These are phyloP conservation scores for Tetracladium maxilliforme DNA, from an alignment of 2,329 filamentous ascomycete species.

Conservation along the genomic window DNA sequence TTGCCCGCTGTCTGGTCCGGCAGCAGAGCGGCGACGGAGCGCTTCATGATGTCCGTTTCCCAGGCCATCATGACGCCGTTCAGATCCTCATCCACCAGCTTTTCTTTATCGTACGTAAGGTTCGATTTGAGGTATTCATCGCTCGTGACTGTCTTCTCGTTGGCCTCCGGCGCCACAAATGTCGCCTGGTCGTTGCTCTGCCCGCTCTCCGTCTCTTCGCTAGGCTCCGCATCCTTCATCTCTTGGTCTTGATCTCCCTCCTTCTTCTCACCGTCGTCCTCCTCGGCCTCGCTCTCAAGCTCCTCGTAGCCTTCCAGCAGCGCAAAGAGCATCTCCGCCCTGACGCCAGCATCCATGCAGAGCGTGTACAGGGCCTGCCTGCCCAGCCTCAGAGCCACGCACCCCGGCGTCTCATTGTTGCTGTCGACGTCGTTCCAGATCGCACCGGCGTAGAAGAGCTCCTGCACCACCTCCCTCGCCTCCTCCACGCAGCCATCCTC, in stretches of 20 bases:
- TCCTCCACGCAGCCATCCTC: constrained; percentile 29
- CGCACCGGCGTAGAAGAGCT: constrained; percentile 74
- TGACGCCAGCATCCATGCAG: constrained; percentile 78
- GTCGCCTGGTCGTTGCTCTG: constrained; percentile 8
- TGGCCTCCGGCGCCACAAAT: constrained; percentile 13
- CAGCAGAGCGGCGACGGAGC: constrained; percentile 55
- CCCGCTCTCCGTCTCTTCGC: constrained; percentile 13
- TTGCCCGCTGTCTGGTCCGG: constrained; percentile 36
- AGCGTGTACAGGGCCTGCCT: constrained; percentile 60
- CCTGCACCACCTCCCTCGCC: constrained; percentile 52
- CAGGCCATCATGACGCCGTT: constrained; percentile 93
- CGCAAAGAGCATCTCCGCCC: constrained; percentile 76
- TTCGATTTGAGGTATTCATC: constrained; percentile 54
- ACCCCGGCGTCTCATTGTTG: constrained; percentile 82
- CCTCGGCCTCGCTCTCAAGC: constrained; percentile 36
- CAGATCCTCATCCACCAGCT: constrained; percentile 56
- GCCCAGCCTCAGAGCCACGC: constrained; percentile 60
- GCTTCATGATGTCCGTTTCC: constrained; percentile 77
- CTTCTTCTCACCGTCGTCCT: constrained; percentile 26
- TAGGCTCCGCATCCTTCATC: constrained; percentile 13
- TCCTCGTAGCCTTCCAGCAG: constrained; percentile 70
- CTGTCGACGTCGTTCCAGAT: constrained; percentile 95
- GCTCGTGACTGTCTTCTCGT: constrained; percentile 36
- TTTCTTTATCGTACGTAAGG: constrained; percentile 48
- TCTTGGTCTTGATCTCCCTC: constrained; percentile 24